Base-by-base conservation (phyloP, 2,329 filamentous ascomycete species). In the Alternaria angustiovoidea region DNA sequence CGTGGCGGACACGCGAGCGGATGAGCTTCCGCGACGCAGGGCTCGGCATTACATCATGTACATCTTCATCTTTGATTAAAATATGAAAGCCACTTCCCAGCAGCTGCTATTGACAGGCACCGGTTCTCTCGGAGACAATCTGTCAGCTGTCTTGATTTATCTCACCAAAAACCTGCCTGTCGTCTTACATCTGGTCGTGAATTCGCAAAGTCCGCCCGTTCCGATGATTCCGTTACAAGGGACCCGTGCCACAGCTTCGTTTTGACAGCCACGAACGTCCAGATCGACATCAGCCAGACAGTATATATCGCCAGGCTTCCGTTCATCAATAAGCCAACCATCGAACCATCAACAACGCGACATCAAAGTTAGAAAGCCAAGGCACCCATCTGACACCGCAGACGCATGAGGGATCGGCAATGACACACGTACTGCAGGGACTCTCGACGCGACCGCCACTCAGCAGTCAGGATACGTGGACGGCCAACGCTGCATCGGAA, bases 341-440 rank as follows among this genome's bases (percentile, higher is more conserved):
- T 51, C n/a, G n/a, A 22, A 46, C 26, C 20, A 47, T 18, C 30
- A 22, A 39, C 32, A 46, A 59, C 38, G 56, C 54, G 26, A 38
- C 59, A 14, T 51, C 46, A 51, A 57, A 48, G 47, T 54, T 48
- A n/a, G 30, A 48, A 18, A 49, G 51, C 51, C 55, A 59, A 14
- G 55, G 58, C 24, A 38, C 62, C 42, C 55, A 67, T 48, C 32
- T 67, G 22, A 64, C 59, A 26, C 63, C 64, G 26, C 39, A 67
- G 20, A 67, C 63, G 11, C 46, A 64, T 26, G 65, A 65, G 47
- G 59, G 65, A 53, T 72, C 69, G 22, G 63, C 68, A 46, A 71
- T 74, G 62, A 56, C 70, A 24, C 66, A 75, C 53, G 72, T 69
- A 32, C 68, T 76, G 39, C 63, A 68, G 38, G 73, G 72, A n/a